These are phyloP conservation scores for Begonia loranthoides DNA, from an alignment of 306 rosid species.

Conservation along the genomic window DNA sequence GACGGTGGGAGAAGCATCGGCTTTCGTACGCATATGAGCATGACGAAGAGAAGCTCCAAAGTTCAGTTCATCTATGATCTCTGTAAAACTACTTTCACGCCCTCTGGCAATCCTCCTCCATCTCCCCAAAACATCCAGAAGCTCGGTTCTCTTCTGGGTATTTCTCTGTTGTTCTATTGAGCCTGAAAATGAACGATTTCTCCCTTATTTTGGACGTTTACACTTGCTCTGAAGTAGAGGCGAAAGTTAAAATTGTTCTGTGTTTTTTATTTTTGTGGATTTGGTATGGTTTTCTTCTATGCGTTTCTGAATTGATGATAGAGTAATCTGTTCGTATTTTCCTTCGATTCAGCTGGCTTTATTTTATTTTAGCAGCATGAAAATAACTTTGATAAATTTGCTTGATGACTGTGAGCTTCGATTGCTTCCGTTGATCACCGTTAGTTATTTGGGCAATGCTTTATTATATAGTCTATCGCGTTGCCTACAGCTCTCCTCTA, in stretches of 20 bases:
- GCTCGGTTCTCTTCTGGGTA: conserved; percentile 65
- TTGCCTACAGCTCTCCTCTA: too few species aligned
- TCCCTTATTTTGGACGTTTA: neutral
- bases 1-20: conserved; percentile 16
- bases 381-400: too few species aligned
- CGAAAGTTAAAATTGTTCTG: neutral
- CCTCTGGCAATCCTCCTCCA: conserved; percentile 30
- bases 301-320: conserved; percentile 6
- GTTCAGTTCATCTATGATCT: conserved; percentile 58
- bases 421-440: neutral
- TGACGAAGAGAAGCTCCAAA: conserved; percentile 39
- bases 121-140: conserved; percentile 33
- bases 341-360: neutral
- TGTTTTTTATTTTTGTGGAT: neutral
- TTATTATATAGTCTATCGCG: neutral
- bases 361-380: neutral
- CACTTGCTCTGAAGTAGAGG: too few species aligned
- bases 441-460: conserved; percentile 3
- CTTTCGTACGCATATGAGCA: conserved; percentile 28
- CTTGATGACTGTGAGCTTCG: too few species aligned
- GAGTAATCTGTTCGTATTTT: neutral
- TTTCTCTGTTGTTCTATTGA: conserved; percentile 7
- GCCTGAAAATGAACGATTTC: neutral
- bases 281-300: conserved; percentile 1
- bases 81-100: conserved; percentile 44